Conservation (phyloP, 495 filamentous ascomycete genomes). For the Daldinia concentrica region DNA sequence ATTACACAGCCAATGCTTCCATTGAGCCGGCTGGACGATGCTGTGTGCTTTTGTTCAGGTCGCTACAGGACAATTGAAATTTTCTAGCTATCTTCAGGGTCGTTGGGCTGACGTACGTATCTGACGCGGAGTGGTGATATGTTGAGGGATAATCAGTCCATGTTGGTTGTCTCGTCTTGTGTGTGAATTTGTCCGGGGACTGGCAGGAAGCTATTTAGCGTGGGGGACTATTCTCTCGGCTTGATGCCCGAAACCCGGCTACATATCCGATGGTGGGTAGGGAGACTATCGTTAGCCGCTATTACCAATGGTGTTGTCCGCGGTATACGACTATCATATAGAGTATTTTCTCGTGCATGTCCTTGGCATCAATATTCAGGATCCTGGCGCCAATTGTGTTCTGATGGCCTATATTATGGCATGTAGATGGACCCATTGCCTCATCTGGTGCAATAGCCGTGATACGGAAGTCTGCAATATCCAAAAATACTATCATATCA, state of each 20-base stretch:
- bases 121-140: constrained; percentile 1
- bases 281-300: background rate
- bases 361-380: background rate
- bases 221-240: constrained; percentile 1
- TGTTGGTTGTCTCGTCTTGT: background rate
- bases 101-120: constrained; percentile 8
- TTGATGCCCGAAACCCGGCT: background rate
- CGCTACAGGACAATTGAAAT: background rate
- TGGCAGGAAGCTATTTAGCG: background rate
- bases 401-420: background rate
- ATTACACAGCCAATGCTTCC: background rate
- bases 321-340: background rate
- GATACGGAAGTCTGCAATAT: background rate
- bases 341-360: background rate
- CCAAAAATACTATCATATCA: background rate
- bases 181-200: background rate
- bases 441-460: background rate
- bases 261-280: background rate
- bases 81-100: background rate
- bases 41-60: background rate
- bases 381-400: background rate
- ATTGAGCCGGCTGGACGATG: background rate
- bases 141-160: constrained; percentile 1
- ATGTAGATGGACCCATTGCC: background rate
- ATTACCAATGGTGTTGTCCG: background rate